Conservation (phyloP, 1,284 basidiomycete genomes). For the Trichosporon ovoides region DNA sequence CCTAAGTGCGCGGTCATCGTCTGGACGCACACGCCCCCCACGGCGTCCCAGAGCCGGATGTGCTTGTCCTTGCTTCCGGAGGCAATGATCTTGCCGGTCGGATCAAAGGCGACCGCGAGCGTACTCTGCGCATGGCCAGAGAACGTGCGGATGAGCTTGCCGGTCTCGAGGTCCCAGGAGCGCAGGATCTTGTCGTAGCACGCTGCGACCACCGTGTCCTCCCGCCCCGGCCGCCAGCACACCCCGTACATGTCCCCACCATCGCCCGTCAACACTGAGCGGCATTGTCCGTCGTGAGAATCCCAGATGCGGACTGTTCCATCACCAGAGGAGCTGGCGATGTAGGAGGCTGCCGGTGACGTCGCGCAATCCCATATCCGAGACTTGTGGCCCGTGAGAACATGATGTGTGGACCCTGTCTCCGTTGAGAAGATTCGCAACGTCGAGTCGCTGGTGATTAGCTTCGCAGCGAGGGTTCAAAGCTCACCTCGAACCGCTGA, state of each 20-base stretch:
- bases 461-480: neutral
- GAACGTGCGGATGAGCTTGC: conserved; percentile 50
- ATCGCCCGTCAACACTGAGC: conserved; percentile 32
- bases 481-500: conserved; percentile 50
- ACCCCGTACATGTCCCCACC: conserved; percentile 52
- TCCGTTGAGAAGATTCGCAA: conserved; percentile 38
- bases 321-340: conserved; percentile 50
- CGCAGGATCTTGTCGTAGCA: conserved; percentile 53
- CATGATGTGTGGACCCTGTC: conserved; percentile 25
- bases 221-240: conserved; percentile 46
- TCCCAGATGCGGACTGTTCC: conserved; percentile 51
- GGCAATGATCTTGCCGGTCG: conserved; percentile 50
- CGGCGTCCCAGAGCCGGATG: conserved; percentile 52
- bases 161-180: conserved; percentile 50
- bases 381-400: conserved; percentile 46
- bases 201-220: conserved; percentile 47
- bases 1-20: conserved; percentile 51
- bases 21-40: conserved; percentile 50
- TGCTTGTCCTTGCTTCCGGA: conserved; percentile 52
- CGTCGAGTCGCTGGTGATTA: conserved; percentile 37
- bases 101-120: conserved; percentile 49
- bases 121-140: conserved; percentile 52
- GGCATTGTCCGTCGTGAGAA: conserved; percentile 24
- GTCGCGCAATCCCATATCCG: conserved; percentile 50
- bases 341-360: conserved; percentile 22